Evolutionary conservation across 2,329 filamentous ascomycete genomes (phyloP), one percentile per base, ranked within the genome.

Genomic region (Triangularia setosa): DNA sequence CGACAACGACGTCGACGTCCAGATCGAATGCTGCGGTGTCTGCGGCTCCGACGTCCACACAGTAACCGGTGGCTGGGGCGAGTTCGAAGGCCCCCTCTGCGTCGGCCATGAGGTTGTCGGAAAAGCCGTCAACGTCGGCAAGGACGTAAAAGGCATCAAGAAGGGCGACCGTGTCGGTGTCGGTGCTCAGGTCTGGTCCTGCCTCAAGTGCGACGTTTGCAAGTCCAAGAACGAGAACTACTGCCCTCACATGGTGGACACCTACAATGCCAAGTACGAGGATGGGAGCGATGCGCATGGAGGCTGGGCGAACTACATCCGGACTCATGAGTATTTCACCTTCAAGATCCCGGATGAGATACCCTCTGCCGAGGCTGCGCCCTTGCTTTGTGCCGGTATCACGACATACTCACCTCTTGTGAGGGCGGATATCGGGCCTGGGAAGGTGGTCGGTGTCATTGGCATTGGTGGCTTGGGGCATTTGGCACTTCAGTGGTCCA

Each of bases 361-460:
- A 9, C 74, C 79, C 7, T 79, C 79, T 0, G 79, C 82, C 30
- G 72, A 79, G 1, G 83, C 81, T 0, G 84, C 90, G 1, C 90
- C 91, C 1, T 87, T 95, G 79, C 81, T 94, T 27, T 94, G 91
- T 72, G 91, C 87, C 1, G 91, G 92, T 1, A 82, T 94, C 60
- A 95, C 91, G 0, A 84, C 89, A 0, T 95, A 85, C 73, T 84
- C 84, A 4, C 91, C 91, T 0, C 76, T 95, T 16, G 83, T 83
- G 58, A 83, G 88, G 27, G 87, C 90, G 35, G 86, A 85, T 1
- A 83, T 86, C 33, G 90, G 90, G 0, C 87, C 88, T 0, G 90
- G 90, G 4, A 91, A 90, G 75, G 81, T 77, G 3, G 88, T 94
- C 0, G 90, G 87, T 0, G 84, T 94, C 61, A 79, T 92, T 12